Evolutionary conservation across 75 land plant species (phyloP).

Genomic region (Sequoia sempervirens): DNA sequence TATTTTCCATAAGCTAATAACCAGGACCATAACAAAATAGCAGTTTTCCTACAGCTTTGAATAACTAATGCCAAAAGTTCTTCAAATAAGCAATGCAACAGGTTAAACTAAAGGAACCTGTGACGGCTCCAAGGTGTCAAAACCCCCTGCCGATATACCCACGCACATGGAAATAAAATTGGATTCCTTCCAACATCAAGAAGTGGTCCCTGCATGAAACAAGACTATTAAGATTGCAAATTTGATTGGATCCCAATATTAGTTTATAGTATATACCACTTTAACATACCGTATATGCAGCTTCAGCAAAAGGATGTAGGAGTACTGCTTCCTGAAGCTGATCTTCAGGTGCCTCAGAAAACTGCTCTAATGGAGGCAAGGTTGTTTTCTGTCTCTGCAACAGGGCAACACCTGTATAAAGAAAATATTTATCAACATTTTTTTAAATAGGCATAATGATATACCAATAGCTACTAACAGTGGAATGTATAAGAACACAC

Average conservation of each 20-base stretch:
- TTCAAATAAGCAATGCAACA: constrained; percentile 1
- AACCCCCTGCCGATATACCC: constrained; percentile 86
- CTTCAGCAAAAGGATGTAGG: constrained; percentile 87
- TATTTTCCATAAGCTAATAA: neutral
- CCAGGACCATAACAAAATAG: neutral
- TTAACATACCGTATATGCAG: constrained; percentile 76
- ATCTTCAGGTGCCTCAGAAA: constrained; percentile 44
- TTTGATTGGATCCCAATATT: neutral
- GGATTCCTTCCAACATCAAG: constrained; percentile 85
- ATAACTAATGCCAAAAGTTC: neutral
- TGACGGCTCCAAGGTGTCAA: constrained; percentile 72
- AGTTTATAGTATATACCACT: neutral
- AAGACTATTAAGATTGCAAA: neutral
- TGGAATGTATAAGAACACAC: neutral
- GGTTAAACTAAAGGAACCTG: constrained; percentile 41
- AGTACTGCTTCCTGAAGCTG: constrained; percentile 48
- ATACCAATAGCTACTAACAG: neutral
- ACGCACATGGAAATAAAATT: constrained; percentile 74
- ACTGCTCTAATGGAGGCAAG: constrained; percentile 17
- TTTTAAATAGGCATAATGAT: neutral
- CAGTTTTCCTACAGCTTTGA: neutral
- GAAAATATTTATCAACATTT: neutral
- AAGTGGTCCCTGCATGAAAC: constrained; percentile 64
- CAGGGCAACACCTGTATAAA: constrained; percentile 69
- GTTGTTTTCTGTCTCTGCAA: constrained; percentile 37